Percentiles rank a stretch among this genome's conserved stretches.
These are phyloP conservation scores for Clarireedia hainanense DNA, from an alignment of 2,329 filamentous ascomycete genomes.

Conservation along the genomic window DNA sequence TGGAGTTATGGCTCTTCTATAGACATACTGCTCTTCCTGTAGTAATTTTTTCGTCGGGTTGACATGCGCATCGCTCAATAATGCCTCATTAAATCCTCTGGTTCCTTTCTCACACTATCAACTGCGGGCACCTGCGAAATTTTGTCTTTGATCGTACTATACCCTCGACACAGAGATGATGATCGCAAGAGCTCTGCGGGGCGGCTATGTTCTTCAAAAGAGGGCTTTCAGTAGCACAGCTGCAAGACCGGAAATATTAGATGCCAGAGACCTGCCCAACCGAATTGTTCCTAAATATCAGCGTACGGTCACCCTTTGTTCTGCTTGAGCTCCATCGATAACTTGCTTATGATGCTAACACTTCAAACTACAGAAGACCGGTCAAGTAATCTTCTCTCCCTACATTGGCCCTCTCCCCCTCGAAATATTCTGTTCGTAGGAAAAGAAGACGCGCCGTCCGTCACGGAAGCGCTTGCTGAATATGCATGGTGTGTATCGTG, in stretches of 20 bases:
- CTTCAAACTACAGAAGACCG: conserved; percentile 44
- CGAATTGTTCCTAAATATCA: conserved; percentile 57
- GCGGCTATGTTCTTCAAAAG: background rate
- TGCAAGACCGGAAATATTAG: conserved; percentile 39
- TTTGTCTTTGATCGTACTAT: background rate
- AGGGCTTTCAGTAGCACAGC: conserved; percentile 42
- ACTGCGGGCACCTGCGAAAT: background rate
- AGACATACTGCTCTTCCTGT: too few relatives aligned
- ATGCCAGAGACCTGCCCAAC: conserved; percentile 41
- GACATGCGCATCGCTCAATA: background rate
- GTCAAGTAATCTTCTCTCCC: conserved; percentile 52
- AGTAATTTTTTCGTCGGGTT: too few relatives aligned
- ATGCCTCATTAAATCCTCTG: background rate
- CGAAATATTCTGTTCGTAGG: conserved; percentile 62
- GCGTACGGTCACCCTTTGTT: conserved; percentile 35
- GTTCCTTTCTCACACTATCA: background rate
- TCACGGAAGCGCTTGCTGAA: conserved; percentile 31
- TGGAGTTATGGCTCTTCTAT: too few relatives aligned
- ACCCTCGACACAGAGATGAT: conserved; percentile 8
- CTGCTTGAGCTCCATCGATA: conserved; percentile 17
- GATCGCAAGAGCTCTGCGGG: conserved; percentile 12
- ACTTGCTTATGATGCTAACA: background rate
- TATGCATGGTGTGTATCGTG: conserved; percentile 28
- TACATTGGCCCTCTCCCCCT: conserved; percentile 61
- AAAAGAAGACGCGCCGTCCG: conserved; percentile 47